Evolutionary conservation across 2,329 filamentous ascomycete species (phyloP), one percentile per base, ranked within the genome.

Genomic region (Plectosphaerella plurivora): DNA sequence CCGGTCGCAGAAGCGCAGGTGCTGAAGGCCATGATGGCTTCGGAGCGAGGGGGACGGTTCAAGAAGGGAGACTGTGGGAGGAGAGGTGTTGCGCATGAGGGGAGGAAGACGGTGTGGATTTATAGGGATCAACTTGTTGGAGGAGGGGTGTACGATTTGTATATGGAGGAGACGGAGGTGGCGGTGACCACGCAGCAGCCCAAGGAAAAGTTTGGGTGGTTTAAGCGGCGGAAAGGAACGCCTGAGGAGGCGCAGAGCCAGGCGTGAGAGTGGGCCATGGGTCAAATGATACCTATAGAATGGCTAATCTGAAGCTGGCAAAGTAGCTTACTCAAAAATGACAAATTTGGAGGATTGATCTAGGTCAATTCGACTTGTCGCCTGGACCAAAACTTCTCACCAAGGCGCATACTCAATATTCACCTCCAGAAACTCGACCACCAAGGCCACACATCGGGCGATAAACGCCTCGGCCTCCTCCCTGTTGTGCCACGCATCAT

Each of bases 401-500:
- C 11, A 8, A 8, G 7, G 7, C 28, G 28, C 28, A 12, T 8
- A 4, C 11, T 33, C 28, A 8, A 12, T 8, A 12, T 33, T 33
- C 28, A 33, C 8, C 9, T 12, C 28, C 28, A 33, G 28, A 12
- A 33, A 33, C 28, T 33, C 28, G 11, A 33, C 4, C 8, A 33
- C 28, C 28, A 33, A 8, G 11, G 28, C 28, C 28, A 33, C 28
- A 12, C 28, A 33, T 33, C 28, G 8, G 3, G 3, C 28, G 28
- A 33, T 8, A 33, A 8, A 5, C 3, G 28, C 28, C 11, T 33
- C 28, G 2, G 12, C 37, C 37, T 39, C 37, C 7, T 14, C 37
- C 16, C 37, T 15, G 37, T 20, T 16, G 18, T 73, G 69, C 70
- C 69, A 74, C 0, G 69, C 69, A 52, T 73, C 67, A 53, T 74